Conservation (phyloP, 805 yeast species). For the Zygoascus biomembranicola region DNA sequence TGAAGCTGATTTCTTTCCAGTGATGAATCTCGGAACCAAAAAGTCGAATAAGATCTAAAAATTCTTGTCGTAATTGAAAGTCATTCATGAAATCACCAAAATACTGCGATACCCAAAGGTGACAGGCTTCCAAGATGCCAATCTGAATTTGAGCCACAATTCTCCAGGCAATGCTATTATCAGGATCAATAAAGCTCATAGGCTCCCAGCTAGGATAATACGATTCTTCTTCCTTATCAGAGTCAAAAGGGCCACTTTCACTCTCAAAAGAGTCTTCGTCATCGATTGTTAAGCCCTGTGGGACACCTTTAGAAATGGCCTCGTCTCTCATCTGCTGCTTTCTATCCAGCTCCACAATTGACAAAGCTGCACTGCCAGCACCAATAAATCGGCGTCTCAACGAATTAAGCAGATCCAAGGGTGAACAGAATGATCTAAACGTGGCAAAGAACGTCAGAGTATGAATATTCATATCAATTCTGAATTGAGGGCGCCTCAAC, state of each 20-base stretch:
- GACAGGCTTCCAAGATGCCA: slow-evolving; percentile 70
- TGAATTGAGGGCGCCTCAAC: slow-evolving; percentile 26
- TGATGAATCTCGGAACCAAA: slow-evolving; percentile 55
- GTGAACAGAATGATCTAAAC: slow-evolving; percentile 57
- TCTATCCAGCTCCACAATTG: slow-evolving; percentile 33
- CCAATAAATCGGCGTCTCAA: slow-evolving; percentile 50
- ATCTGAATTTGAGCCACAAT: slow-evolving; percentile 70
- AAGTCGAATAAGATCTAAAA: slow-evolving; percentile 56
- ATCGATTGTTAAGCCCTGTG: slow-evolving; percentile 10
- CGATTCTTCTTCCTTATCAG: slow-evolving; percentile 11
- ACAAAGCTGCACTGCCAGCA: slow-evolving; percentile 52
- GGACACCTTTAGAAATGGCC: not conserved
- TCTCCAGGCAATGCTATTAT: slow-evolving; percentile 50
- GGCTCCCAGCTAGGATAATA: slow-evolving; percentile 22
- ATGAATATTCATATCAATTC: slow-evolving; percentile 56
- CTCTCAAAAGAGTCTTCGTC: slow-evolving; percentile 8
- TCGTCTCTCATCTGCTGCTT: not conserved
- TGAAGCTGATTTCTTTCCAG: slow-evolving; percentile 16
- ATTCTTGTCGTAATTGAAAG: slow-evolving; percentile 45
- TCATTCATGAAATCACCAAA: slow-evolving; percentile 71
- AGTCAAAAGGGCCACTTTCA: not conserved
- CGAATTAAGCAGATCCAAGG: slow-evolving; percentile 43
- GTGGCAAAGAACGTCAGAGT: slow-evolving; percentile 65
- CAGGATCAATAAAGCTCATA: slow-evolving; percentile 20
- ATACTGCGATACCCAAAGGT: slow-evolving; percentile 61